These are phyloP conservation scores for Fusarium sp. DNA, from an alignment of 2,329 filamentous ascomycete genomes.

Conservation along the genomic window DNA sequence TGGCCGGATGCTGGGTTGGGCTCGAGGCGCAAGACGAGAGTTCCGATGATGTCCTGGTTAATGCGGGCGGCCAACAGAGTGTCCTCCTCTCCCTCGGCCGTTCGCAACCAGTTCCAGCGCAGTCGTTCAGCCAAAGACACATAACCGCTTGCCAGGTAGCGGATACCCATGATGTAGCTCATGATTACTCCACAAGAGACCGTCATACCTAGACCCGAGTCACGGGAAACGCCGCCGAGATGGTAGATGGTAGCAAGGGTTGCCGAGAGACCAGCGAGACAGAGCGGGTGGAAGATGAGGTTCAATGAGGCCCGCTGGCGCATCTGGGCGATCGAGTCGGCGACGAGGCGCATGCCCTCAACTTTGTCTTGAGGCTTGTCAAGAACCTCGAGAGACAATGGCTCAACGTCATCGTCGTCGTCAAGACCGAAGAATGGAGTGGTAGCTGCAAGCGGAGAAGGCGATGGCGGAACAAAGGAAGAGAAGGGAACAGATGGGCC, in stretches of 20 bases:
- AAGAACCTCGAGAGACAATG: constrained; percentile 69
- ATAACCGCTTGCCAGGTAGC: constrained; percentile 70
- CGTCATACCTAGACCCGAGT: constrained; percentile 64
- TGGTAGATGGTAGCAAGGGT: constrained; percentile 57
- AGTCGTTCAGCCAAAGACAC: constrained; percentile 68
- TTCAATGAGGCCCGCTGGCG: constrained; percentile 71
- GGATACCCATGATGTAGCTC: constrained; percentile 68
- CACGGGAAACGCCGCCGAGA: constrained; percentile 57
- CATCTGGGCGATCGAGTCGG: constrained; percentile 85
- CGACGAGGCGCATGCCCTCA: constrained; percentile 75
- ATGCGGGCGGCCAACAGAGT: constrained; percentile 72
- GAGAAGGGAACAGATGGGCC: constrained; percentile 55
- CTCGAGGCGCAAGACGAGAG: constrained; percentile 73
- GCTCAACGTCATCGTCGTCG: constrained; percentile 60
- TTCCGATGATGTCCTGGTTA: constrained; percentile 74
- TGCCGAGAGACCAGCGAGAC: constrained; percentile 58
- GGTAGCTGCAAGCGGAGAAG: constrained; percentile 66
- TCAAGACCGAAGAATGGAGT: constrained; percentile 63
- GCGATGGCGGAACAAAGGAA: constrained; percentile 57
- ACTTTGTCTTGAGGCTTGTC: constrained; percentile 67
- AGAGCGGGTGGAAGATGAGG: constrained; percentile 70
- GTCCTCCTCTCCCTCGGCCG: constrained; percentile 58
- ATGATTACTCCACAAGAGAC: constrained; percentile 70
- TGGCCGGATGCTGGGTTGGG: constrained; percentile 47
- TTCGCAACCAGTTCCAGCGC: constrained; percentile 67